These are phyloP conservation scores for Circinella minor DNA, from an alignment of 371 early-diverging fungal species.

Conservation along the genomic window DNA sequence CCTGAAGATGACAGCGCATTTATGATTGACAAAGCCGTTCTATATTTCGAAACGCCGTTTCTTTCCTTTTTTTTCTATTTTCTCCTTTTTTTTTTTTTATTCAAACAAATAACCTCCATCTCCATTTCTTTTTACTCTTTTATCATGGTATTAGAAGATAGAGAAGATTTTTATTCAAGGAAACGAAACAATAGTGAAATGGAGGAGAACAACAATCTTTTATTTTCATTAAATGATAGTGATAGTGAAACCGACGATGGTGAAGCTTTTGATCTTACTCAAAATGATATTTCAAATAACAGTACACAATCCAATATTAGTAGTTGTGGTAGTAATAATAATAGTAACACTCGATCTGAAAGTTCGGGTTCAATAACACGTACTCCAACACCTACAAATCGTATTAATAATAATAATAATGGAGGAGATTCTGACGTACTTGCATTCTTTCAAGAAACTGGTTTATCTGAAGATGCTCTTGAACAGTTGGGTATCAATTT, in stretches of 20 bases:
- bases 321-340: neutral
- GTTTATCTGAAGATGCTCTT: constrained; percentile 22
- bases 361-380: neutral
- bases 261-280: constrained; percentile 2
- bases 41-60: too few relatives aligned
- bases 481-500: constrained; percentile 24
- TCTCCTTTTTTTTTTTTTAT: too few relatives aligned
- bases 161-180: neutral
- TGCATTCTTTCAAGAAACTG: constrained; percentile 16
- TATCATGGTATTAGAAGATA: neutral
- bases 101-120: too few relatives aligned
- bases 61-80: too few relatives aligned
- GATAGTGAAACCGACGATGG: constrained; percentile 9
- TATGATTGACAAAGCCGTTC: too few relatives aligned
- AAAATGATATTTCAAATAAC: neutral
- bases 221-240: neutral
- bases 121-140: neutral
- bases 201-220: neutral
- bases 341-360: neutral
- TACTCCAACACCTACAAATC: neutral
- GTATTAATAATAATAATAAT: neutral
- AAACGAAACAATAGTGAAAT: neutral
- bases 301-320: neutral
- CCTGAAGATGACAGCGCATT: too few relatives aligned
- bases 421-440: constrained; percentile 12